These are phyloP conservation scores for Wickerhamiella vanderwaltii DNA, from an alignment of 805 yeast species.

Conservation along the genomic window DNA sequence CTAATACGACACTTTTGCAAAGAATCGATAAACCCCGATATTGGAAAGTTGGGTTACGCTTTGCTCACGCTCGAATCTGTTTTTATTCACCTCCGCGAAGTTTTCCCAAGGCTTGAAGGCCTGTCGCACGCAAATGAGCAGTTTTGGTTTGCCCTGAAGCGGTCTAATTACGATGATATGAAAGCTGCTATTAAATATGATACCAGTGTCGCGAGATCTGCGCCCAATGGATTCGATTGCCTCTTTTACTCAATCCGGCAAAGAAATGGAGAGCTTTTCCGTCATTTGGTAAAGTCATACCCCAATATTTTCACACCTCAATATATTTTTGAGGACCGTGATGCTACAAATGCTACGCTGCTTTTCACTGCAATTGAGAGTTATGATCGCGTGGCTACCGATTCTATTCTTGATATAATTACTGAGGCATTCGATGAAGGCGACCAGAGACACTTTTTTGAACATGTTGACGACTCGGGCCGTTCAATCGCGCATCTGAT, in stretches of 20 bases:
- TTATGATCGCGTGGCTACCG: constrained; percentile 37
- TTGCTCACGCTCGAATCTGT: constrained; percentile 79
- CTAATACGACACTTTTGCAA: constrained; percentile 9
- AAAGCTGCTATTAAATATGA: constrained; percentile 22
- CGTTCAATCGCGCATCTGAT: constrained; percentile 67
- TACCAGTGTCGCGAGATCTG: constrained; percentile 48
- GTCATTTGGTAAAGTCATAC: constrained; percentile 29
- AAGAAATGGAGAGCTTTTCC: constrained; percentile 35
- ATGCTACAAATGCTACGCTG: constrained; percentile 42
- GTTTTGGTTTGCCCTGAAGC: constrained; percentile 34
- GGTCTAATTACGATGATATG: not conserved
- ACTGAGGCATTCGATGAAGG: constrained; percentile 28
- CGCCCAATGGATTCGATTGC: constrained; percentile 21
- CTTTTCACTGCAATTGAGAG: constrained; percentile 49
- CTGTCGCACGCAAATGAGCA: constrained; percentile 38
- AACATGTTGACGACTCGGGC: constrained; percentile 38
- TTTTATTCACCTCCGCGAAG: constrained; percentile 45
- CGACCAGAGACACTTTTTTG: constrained; percentile 41
- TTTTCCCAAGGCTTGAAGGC: constrained; percentile 29
- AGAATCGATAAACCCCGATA: constrained; percentile 31
- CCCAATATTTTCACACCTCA: constrained; percentile 44
- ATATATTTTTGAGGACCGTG: constrained; percentile 53
- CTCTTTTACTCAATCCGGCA: constrained; percentile 49
- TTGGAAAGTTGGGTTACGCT: constrained; percentile 63
- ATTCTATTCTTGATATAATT: constrained; percentile 37